Base-by-base conservation (phyloP, 2,329 filamentous ascomycete genomes). In the Rhynchosporium graminicola region DNA sequence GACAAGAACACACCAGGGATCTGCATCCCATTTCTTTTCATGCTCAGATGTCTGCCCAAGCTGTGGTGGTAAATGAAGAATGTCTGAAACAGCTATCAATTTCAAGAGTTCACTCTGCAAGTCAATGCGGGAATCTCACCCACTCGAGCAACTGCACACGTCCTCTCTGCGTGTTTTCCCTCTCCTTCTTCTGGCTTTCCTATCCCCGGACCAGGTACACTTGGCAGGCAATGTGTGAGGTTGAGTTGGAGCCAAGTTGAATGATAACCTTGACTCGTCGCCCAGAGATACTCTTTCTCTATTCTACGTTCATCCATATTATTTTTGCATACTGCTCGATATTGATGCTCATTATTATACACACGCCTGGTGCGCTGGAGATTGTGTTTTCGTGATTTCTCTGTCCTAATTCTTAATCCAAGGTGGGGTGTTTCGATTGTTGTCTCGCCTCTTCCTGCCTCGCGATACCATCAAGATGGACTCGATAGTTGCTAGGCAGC, bases 401-500 rank as follows among this genome's bases (percentile, higher is more conserved):
- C 42, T 45, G 10, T 26, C 36, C 15, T 58, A 31, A 46, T 58
- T 45, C 33, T 7, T 54, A 54, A 40, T 58, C 28, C 20, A 20
- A 2, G 52, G 47, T 47, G 54, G 45, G 43, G 36, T 20, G 4
- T 54, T 50, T 29, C 36, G 20, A 42, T 45, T 42, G 43, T 13
- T 36, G 9, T 43, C 42, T 43, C 33, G 26, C n/a, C 26, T 15
- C 12, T 43, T 33, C 38, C 36, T 33, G 28, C 20, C 20, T 42
- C 36, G 29, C 45, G 15, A 47, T 9, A 36, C 38, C 51, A 13
- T 65, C 36, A 64, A 52, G 6, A 67, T 67, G 67, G 45, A 63
- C 47, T 63, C 60, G 42, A 60, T 68, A 20, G 46, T 52, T 57
- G 29, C 63, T 36, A 64, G 68, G 38, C 51, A 54, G 38, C 66